These are phyloP conservation scores for Cladophialophora chaetospira DNA, from an alignment of 2,329 filamentous ascomycete species.

Conservation along the genomic window DNA sequence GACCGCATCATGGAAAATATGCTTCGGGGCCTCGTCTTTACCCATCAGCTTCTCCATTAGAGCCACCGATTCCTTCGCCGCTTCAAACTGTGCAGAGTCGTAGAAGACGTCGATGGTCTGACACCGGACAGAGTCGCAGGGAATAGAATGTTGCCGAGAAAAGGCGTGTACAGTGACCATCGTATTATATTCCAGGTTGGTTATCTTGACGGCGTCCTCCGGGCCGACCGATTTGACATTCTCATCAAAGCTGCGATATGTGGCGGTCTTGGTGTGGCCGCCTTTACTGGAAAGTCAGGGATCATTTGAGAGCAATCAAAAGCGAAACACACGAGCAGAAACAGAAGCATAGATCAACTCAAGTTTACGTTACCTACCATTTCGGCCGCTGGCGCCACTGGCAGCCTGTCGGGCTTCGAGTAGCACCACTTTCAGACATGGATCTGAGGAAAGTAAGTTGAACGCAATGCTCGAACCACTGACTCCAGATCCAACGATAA, in stretches of 20 bases:
- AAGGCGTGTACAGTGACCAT: constrained; percentile 60
- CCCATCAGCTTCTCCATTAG: constrained; percentile 51
- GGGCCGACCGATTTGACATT: constrained; percentile 51
- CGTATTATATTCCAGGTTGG: constrained; percentile 55
- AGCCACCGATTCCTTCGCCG: constrained; percentile 44
- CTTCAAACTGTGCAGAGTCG: constrained; percentile 47
- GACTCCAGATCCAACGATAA: constrained; percentile 45
- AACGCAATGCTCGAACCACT: constrained; percentile 41
- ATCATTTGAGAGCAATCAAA: background rate
- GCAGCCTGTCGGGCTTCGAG: constrained; percentile 45
- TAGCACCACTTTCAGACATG: constrained; percentile 38
- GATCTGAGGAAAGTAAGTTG: constrained; percentile 34
- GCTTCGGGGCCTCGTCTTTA: constrained; percentile 43
- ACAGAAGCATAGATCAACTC: background rate
- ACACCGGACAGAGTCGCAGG: constrained; percentile 54
- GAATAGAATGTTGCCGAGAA: constrained; percentile 50
- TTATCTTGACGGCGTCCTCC: constrained; percentile 54
- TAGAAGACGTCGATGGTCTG: constrained; percentile 63
- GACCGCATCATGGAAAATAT: constrained; percentile 47
- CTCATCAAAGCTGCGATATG: constrained; percentile 55
- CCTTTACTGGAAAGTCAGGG: constrained; percentile 33
- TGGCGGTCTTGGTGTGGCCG: constrained; percentile 54
- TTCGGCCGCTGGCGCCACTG: constrained; percentile 41
- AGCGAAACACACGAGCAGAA: background rate
- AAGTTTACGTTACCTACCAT: constrained; percentile 19